Percentiles rank a stretch among this genome's conserved stretches.
phyloP scores from a whole-genome alignment of 805 yeast species.

The Cyberlindnera japonica region DNA sequence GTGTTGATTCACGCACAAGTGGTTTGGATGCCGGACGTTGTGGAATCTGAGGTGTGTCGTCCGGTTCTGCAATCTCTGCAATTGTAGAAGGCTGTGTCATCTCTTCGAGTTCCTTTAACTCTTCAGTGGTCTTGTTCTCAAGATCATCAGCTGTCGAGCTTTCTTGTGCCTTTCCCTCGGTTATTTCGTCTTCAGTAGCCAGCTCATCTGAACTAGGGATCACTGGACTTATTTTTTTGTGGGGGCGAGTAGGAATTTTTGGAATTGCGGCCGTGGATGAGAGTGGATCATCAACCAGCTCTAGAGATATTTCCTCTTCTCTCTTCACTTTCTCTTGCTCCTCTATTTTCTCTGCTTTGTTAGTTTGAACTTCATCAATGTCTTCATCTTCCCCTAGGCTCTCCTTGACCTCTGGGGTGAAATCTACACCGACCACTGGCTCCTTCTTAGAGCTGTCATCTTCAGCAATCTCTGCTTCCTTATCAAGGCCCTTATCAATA shows the following conservation, averaged over 20 bases:
- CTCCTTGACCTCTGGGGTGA: background rate
- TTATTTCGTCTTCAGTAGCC: conserved; percentile 1
- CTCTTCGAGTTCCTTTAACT: conserved; percentile 9
- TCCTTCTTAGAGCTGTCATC: background rate
- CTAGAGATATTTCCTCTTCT: background rate
- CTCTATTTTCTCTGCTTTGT: no score
- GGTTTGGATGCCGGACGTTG: conserved; percentile 8
- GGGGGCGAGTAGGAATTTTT: no score
- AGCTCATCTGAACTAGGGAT: no score
- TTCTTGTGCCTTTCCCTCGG: no score
- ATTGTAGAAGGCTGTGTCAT: conserved; percentile 1
- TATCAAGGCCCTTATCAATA: background rate
- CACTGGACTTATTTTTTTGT: no score
- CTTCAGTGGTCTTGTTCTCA: conserved; percentile 6
- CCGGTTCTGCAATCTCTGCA: background rate
- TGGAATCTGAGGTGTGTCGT: conserved; percentile 4
- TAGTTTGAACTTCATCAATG: background rate
- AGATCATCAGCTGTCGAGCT: background rate
- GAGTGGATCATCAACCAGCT: background rate
- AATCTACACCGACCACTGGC: no score
- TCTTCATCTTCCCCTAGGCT: background rate
- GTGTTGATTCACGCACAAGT: conserved; percentile 10
- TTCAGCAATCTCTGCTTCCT: background rate
- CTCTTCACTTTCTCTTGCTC: background rate
- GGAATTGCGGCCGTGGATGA: no score